Evolutionary conservation across 2,329 filamentous ascomycete species (phyloP).

Genomic region (Neophaeococcomyces mojaviensis): DNA sequence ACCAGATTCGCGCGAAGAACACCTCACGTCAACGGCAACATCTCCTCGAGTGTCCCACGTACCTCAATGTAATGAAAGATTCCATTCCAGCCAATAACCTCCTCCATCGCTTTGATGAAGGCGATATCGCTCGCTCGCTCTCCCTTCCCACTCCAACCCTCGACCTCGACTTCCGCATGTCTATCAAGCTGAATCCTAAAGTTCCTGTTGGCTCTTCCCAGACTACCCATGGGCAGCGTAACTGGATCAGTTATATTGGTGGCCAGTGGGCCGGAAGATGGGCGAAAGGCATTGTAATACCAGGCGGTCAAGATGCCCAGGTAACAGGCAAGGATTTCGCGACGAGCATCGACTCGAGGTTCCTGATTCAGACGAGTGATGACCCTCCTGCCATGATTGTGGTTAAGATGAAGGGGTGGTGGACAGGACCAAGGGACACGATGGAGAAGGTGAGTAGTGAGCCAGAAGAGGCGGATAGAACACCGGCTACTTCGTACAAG

Average conservation of each 20-base stretch:
- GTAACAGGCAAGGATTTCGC: constrained; percentile 41
- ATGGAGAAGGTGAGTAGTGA: constrained; percentile 41
- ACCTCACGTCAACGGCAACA: constrained; percentile 45
- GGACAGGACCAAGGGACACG: constrained; percentile 42
- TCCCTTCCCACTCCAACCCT: constrained; percentile 41
- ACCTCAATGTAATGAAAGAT: constrained; percentile 46
- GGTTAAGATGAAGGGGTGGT: constrained; percentile 41
- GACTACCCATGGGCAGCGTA: constrained; percentile 35
- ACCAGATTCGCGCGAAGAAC: constrained; percentile 44
- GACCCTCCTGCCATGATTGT: constrained; percentile 44
- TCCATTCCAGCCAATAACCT: constrained; percentile 46
- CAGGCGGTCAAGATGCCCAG: constrained; percentile 45
- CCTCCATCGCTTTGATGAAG: constrained; percentile 44
- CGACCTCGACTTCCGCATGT: constrained; percentile 47
- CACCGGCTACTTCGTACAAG: constrained; percentile 43
- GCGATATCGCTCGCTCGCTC: constrained; percentile 41
- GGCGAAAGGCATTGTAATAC: constrained; percentile 46
- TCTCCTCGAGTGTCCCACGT: constrained; percentile 42
- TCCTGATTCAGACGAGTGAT: constrained; percentile 44
- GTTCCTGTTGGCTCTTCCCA: constrained; percentile 41
- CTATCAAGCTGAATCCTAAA: constrained; percentile 45
- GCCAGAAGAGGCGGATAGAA: constrained; percentile 35
- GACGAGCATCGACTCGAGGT: constrained; percentile 38
- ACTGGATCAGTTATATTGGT: constrained; percentile 45
- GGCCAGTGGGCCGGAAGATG: constrained; percentile 47